Percentiles rank a stretch among this genome's conserved stretches.
Evolutionary conservation across 345 rosid genomes (phyloP).

Genomic region (Gossypium mustelinum): DNA sequence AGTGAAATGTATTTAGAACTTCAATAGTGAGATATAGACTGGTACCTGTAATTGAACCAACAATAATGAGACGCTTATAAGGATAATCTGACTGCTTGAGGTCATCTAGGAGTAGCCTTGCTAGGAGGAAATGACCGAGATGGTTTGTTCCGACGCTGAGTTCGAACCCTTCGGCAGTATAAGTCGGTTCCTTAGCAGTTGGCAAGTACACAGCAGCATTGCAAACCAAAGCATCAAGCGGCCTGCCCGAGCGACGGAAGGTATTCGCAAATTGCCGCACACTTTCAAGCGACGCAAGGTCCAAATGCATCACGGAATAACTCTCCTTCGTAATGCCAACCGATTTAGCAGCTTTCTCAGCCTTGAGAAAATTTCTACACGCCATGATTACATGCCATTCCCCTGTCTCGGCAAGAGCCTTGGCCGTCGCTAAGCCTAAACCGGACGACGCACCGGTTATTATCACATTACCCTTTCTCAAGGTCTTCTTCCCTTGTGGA

Average conservation of each 20-base stretch:
- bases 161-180: constrained; percentile 88
- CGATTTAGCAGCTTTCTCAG: constrained; percentile 14
- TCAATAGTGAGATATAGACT: background rate
- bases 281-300: constrained; percentile 83
- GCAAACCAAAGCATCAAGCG: constrained; percentile 81
- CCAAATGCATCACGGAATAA: constrained; percentile 83
- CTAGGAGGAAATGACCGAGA: constrained; percentile 84
- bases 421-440: constrained; percentile 77
- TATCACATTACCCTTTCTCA: constrained; percentile 59
- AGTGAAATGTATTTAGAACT: background rate
- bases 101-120: constrained; percentile 75
- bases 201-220: constrained; percentile 90
- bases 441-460: constrained; percentile 85
- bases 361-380: constrained; percentile 62
- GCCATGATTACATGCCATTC: constrained; percentile 90
- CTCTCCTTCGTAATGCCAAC: constrained; percentile 7
- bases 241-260: constrained; percentile 51
- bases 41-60: constrained; percentile 88
- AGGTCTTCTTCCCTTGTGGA: constrained; percentile 61
- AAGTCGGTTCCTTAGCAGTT: constrained; percentile 79
- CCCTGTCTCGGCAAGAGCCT: constrained; percentile 75
- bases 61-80: constrained; percentile 76
- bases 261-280: constrained; percentile 74
- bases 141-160: constrained; percentile 92
- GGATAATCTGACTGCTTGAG: constrained; percentile 78